Evolutionary conservation across 2,329 filamentous ascomycete genomes (phyloP), one percentile per base, ranked within the genome.

Genomic region (Diaporthe australafricana): DNA sequence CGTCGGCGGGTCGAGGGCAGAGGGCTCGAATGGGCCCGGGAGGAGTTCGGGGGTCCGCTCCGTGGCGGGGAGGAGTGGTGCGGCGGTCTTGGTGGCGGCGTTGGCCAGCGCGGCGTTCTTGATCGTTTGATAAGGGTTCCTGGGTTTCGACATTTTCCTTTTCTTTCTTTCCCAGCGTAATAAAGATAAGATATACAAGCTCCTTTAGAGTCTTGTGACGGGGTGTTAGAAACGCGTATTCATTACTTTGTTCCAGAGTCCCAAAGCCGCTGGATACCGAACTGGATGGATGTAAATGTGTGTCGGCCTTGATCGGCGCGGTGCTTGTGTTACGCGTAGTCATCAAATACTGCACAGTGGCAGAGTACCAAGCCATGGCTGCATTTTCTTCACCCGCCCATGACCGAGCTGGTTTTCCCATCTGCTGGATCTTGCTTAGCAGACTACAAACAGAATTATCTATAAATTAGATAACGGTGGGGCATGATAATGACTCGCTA

Each of bases 401-500:
- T 63, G 57, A 47, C 57, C 40, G 47, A 17, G 40, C 57, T 20
- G 40, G 30, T 40, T 47, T 47, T 27, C 38, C 56, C 40, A 48
- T 7, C n/a, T 25, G 50, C 25, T 32, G 22, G 60, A 47, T 5
- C 14, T n/a, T 27, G 40, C 25, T 32, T 56, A 45, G 40, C 57
- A 42, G 32, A 62, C 47, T 56, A 50, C 63, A 69, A 69, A 63
- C 53, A 5, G 47, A 60, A 71, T 69, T 69, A 71, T 71, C 38
- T 67, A 71, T 60, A 30, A 45, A n/a, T 22, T 27, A 53, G 70
- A 72, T 72, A 72, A 69, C 53, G 55, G 70, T 72, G 70, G 70
- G 60, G n/a, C 56, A 32, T n/a, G 5, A 17, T 32, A 14, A 47
- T 62, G 53, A 22, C 47, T 60, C 22, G 38, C 47, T 30, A 48